Percentiles rank a stretch among this genome's conserved stretches.
These are phyloP conservation scores for Fusarium burgessii DNA, from an alignment of 2,329 filamentous ascomycete genomes.

Conservation along the genomic window DNA sequence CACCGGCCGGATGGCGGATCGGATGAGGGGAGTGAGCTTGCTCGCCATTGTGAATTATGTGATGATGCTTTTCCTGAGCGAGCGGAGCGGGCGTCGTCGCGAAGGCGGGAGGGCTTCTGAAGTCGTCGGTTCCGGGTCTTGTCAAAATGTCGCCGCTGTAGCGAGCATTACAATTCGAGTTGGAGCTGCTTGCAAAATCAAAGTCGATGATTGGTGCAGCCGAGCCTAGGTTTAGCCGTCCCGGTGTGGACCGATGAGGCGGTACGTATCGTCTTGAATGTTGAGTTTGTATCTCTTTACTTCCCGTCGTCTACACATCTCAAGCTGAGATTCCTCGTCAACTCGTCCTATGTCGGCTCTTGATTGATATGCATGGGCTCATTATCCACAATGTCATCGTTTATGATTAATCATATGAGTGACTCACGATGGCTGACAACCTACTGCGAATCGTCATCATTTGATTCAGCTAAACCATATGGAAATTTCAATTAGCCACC, in stretches of 20 bases:
- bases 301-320: neutral
- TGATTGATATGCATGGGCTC: neutral
- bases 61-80: conserved; percentile 30
- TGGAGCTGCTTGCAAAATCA: conserved; percentile 53
- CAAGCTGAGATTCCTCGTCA: neutral
- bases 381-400: neutral
- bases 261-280: conserved; percentile 28
- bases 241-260: conserved; percentile 1
- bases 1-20: conserved; percentile 74
- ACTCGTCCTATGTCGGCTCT: neutral
- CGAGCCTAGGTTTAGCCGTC: conserved; percentile 30
- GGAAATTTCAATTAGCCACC: neutral
- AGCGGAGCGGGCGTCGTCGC: conserved; percentile 32
- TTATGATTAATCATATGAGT: neutral
- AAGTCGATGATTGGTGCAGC: conserved; percentile 48
- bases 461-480: neutral
- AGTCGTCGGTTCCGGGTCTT: conserved; percentile 45
- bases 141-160: conserved; percentile 52
- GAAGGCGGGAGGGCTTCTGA: conserved; percentile 40
- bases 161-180: conserved; percentile 41
- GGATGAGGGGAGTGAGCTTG: conserved; percentile 80
- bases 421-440: neutral
- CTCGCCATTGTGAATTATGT: conserved; percentile 74
- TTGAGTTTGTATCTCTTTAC: neutral
- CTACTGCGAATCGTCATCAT: neutral